Base-by-base conservation (phyloP, 2,329 filamentous ascomycete genomes). In the Ceratocystis cacaofunesta region DNA sequence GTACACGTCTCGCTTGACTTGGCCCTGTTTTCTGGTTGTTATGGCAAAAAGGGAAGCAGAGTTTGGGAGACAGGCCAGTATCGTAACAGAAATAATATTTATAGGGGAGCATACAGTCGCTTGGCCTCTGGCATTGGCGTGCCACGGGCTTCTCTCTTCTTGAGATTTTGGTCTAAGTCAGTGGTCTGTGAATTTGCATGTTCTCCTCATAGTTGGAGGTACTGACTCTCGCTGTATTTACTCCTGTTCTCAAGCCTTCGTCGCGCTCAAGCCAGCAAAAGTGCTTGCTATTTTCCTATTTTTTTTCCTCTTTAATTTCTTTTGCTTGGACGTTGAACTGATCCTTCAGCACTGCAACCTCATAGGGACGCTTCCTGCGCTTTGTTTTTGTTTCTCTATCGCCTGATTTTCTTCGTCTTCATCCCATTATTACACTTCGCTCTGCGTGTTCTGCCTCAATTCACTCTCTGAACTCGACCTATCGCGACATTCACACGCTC, bases 391-490 rank as follows among this genome's bases (percentile, higher is more conserved):
- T 57, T 58, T 64, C 17, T 22, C 7, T 25, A 22, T 25, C 36
- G 30, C 32, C 61, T 61, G 61, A 50, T 57, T 30, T 57, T 57
- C 65, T 28, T 66, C 50, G n/a, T 61, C 44, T 50, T 55, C 50
- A 17, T 28, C 52, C 19, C 28, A 2, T 57, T 17, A 12, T 32
- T 41, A 41, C 28, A n/a, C 22, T 5, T 57, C 22, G 8, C 52
- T 32, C 52, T 30, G 5, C 1, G 12, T 57, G 6, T 30, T 17
- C 52, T 15, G 1, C 52, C n/a, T 22, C 10, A 22, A 2, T 6
- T 30, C 28, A 5, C 19, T 0, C 50, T 22, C 48, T 12, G 19
- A 25, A 19, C 50, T 55, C 19, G 50, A 25, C 12, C 28, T 57
- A 30, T 57, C 52, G 52, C 52, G 41, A 65, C 65, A n/a, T 30